Conservation (phyloP, 805 yeast species). For the Naumovozyma dairenensis region DNA sequence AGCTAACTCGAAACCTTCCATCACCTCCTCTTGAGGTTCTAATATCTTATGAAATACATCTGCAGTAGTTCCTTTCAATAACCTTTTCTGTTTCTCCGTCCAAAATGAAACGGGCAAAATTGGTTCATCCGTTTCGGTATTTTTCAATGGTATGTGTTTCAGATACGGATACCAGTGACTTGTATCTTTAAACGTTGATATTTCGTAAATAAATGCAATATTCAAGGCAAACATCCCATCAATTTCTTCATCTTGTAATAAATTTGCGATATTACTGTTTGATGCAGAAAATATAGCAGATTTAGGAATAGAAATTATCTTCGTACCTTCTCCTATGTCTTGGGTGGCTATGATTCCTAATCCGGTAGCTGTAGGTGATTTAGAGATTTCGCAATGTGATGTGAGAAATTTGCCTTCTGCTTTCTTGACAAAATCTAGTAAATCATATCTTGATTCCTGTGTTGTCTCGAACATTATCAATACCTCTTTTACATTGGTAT, state of each 20-base stretch:
- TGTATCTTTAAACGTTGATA: conserved; percentile 35
- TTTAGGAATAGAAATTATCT: conserved; percentile 55
- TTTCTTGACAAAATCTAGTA: conserved; percentile 44
- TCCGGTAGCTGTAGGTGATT: conserved; percentile 24
- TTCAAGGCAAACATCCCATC: conserved; percentile 61
- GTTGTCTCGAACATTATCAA: conserved; percentile 27
- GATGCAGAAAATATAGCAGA: conserved; percentile 45
- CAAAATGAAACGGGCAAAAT: conserved; percentile 58
- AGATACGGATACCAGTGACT: conserved; percentile 81
- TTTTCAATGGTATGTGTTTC: conserved; percentile 36
- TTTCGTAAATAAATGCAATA: conserved; percentile 64
- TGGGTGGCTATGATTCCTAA: conserved; percentile 3
- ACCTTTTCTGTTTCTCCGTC: conserved; percentile 38
- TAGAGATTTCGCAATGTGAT: conserved; percentile 34
- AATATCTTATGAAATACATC: conserved; percentile 40
- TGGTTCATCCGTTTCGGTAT: conserved; percentile 22
- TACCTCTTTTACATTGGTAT: no score
- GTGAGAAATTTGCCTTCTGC: conserved; percentile 48
- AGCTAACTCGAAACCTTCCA: conserved; percentile 31
- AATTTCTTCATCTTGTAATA: conserved; percentile 49
- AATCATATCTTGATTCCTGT: conserved; percentile 17
- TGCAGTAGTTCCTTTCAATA: conserved; percentile 47
- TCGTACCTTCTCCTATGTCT: conserved; percentile 30
- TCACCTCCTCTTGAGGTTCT: conserved; percentile 28
- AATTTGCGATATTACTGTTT: conserved; percentile 54